Percentiles rank a stretch among this genome's conserved stretches.
Evolutionary conservation across 176 grass and related monocot genomes (phyloP).

Genomic region (Lolium multiflorum): DNA sequence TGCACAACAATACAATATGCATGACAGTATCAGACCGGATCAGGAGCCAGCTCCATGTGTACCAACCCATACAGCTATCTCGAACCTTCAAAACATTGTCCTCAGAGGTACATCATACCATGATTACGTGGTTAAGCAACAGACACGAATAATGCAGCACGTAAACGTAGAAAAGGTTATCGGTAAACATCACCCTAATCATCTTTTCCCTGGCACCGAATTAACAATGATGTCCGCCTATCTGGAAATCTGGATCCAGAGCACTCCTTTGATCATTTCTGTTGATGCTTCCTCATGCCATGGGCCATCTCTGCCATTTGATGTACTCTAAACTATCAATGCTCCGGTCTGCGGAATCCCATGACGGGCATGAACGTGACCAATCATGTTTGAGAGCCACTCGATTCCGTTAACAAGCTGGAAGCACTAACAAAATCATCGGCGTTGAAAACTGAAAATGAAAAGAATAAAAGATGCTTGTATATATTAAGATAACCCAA

Average conservation of each 20-base stretch:
- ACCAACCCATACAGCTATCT: constrained; percentile 17
- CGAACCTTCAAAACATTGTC: constrained; percentile 30
- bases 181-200: constrained; percentile 52
- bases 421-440: constrained; percentile 30
- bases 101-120: constrained; percentile 43
- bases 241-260: constrained; percentile 66
- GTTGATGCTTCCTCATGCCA: constrained; percentile 50
- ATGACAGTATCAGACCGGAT: neutral
- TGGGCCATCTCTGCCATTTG: constrained; percentile 54
- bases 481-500: constrained; percentile 22
- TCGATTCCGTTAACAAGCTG: constrained; percentile 54
- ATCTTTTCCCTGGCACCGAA: constrained; percentile 52
- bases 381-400: constrained; percentile 48
- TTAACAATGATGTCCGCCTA: constrained; percentile 59
- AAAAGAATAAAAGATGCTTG: constrained; percentile 33
- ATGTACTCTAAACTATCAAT: constrained; percentile 32
- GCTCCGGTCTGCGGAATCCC: constrained; percentile 24
- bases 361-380: constrained; percentile 48
- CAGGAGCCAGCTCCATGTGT: neutral
- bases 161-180: constrained; percentile 40
- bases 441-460: neutral
- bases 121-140: constrained; percentile 46
- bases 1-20: neutral
- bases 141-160: constrained; percentile 39
- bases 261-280: constrained; percentile 54